Percentiles rank a stretch among this genome's conserved stretches.
These are phyloP conservation scores for Takakia lepidozioides DNA, from an alignment of 225 moss, liverwort and hornwort species.

Conservation along the genomic window DNA sequence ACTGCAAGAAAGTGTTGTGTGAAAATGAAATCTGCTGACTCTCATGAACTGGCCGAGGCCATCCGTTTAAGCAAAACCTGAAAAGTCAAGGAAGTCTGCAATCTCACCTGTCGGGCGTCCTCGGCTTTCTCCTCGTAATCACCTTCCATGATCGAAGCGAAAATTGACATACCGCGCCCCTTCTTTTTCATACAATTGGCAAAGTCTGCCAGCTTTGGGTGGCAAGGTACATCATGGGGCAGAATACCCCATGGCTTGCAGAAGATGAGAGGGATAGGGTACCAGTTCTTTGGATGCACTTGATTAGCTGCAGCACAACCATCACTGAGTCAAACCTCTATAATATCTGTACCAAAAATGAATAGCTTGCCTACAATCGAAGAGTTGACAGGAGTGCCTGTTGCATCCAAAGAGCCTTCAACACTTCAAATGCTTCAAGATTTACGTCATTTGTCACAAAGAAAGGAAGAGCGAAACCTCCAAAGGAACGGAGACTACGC, in stretches of 20 bases:
- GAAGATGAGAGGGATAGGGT: constrained; percentile 93
- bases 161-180: constrained; percentile 99
- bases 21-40: no score
- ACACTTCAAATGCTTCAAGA: no score
- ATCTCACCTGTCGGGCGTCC: constrained; percentile 56
- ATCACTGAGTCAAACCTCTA: no score
- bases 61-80: no score
- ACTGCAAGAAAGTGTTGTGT: no score
- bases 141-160: constrained; percentile 92
- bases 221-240: constrained; percentile 90
- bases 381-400: no score
- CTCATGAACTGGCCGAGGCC: no score
- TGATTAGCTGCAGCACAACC: constrained; percentile 60
- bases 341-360: no score
- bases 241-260: constrained; percentile 99
- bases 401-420: no score
- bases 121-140: constrained; percentile 93
- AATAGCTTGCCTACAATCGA: no score
- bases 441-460: no score
- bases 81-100: no score
- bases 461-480: constrained; percentile 37
- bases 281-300: constrained; percentile 99
- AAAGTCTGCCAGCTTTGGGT: constrained; percentile 96
- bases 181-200: constrained; percentile 99
- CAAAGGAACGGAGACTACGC: constrained; percentile 96